Conservation (phyloP, 257 asterid species). For the Solanum okadae region DNA sequence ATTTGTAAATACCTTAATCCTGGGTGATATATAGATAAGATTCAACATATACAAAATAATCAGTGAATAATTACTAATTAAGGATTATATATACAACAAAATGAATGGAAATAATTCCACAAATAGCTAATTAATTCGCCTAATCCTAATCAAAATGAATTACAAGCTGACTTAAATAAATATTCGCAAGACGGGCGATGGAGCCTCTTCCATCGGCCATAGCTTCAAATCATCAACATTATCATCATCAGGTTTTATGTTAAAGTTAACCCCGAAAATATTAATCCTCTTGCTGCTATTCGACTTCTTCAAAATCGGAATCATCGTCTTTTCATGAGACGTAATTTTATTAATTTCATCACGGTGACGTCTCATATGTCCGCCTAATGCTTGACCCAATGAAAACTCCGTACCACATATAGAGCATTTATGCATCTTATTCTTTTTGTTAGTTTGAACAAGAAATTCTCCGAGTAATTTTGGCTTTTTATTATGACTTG, state of each 20-base stretch:
- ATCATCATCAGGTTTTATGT: neutral
- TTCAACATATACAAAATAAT: no score
- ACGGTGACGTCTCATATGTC: slow-evolving; percentile 2
- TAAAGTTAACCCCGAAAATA: neutral
- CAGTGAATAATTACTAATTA: no score
- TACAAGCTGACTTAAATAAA: neutral
- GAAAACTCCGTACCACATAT: neutral
- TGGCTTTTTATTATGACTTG: neutral
- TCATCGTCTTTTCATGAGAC: neutral
- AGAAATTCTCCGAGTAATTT: neutral
- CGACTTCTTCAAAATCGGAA: neutral
- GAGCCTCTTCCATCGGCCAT: neutral
- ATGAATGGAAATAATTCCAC: neutral
- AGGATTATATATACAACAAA: neutral
- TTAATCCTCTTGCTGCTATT: neutral
- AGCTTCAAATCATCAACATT: neutral
- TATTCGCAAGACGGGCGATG: neutral
- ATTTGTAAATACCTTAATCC: neutral
- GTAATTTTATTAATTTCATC: neutral
- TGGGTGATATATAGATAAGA: no score
- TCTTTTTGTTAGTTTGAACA: neutral
- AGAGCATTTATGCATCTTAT: neutral
- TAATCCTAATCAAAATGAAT: neutral
- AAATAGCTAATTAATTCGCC: neutral
- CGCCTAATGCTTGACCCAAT: slow-evolving; percentile 1